Conservation (phyloP, 345 rosid genomes). For the Murraya koenigii region DNA sequence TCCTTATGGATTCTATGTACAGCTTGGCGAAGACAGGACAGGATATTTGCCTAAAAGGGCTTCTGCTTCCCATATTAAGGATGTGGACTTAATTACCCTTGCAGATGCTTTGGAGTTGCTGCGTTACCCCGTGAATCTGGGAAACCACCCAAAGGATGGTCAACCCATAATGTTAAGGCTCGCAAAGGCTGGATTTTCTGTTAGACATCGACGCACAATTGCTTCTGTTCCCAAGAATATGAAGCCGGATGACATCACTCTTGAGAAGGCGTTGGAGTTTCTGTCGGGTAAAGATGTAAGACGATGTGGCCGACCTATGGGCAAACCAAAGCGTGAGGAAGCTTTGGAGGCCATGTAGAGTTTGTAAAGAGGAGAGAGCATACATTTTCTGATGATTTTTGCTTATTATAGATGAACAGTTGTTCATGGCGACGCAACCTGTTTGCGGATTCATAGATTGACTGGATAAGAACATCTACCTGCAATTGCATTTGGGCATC, state of each 20-base stretch:
- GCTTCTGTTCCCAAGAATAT: constrained; percentile 83
- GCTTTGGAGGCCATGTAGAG: constrained; percentile 27
- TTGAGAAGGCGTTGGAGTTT: constrained; percentile 75
- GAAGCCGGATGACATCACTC: constrained; percentile 53
- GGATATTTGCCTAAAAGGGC: constrained; percentile 78
- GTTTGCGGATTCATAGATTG: neutral
- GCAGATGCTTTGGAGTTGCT: constrained; percentile 78
- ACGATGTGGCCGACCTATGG: constrained; percentile 67
- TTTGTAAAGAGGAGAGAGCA: neutral
- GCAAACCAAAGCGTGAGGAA: constrained; percentile 39
- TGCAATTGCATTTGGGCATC: neutral
- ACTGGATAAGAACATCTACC: neutral
- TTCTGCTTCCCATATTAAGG: constrained; percentile 67
- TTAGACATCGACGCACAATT: constrained; percentile 67
- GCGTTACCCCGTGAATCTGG: constrained; percentile 78
- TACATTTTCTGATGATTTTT: neutral
- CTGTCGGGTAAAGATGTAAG: constrained; percentile 61
- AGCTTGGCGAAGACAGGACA: constrained; percentile 86
- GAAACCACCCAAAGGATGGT: constrained; percentile 83
- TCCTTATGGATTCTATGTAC: constrained; percentile 89
- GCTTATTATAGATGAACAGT: neutral
- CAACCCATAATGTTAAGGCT: constrained; percentile 66
- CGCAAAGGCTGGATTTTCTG: constrained; percentile 60
- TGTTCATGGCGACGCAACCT: neutral
- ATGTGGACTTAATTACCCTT: constrained; percentile 56